A percentile compares a stretch with the other conserved stretches of the same genome.
phyloP scores from a whole-genome alignment of 2,329 filamentous ascomycete species.

The Endocalyx cinctus region DNA sequence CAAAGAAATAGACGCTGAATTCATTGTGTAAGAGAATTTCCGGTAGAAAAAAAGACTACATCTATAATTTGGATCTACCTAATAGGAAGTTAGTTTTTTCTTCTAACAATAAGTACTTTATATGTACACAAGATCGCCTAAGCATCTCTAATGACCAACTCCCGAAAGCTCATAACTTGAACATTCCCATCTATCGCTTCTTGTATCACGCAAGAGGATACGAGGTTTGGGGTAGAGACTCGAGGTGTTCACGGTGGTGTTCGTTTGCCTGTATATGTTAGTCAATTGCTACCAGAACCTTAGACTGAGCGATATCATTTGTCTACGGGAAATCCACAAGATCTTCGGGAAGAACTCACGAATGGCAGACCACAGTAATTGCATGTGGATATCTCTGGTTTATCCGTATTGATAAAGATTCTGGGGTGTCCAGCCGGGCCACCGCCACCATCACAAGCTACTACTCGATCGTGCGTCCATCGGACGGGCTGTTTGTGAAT shows the following conservation, averaged over 20 bases:
- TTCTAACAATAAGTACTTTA: no score
- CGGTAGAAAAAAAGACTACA: no score
- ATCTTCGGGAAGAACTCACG: conserved; percentile 51
- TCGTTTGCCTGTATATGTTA: conserved; percentile 69
- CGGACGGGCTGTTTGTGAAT: conserved; percentile 93
- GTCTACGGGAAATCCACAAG: neutral
- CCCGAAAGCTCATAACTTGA: no score
- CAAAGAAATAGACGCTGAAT: no score
- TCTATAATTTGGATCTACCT: no score
- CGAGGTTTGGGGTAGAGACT: conserved; percentile 73
- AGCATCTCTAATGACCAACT: no score
- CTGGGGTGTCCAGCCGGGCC: conserved; percentile 85
- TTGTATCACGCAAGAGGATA: conserved; percentile 73
- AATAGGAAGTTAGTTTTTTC: no score
- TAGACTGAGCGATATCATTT: neutral
- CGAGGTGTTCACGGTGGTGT: conserved; percentile 77
- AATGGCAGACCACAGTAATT: conserved; percentile 91
- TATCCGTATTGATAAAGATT: conserved; percentile 97
- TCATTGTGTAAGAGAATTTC: no score
- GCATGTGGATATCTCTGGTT: conserved; percentile 87
- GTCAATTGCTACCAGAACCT: conserved; percentile 17
- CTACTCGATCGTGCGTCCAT: conserved; percentile 79
- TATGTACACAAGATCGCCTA: no score
- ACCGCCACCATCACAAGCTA: conserved; percentile 88
- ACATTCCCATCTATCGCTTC: no score